Evolutionary conservation across 257 asterid genomes (phyloP), one percentile per base, ranked within the genome.

Genomic region (Striga asiatica): DNA sequence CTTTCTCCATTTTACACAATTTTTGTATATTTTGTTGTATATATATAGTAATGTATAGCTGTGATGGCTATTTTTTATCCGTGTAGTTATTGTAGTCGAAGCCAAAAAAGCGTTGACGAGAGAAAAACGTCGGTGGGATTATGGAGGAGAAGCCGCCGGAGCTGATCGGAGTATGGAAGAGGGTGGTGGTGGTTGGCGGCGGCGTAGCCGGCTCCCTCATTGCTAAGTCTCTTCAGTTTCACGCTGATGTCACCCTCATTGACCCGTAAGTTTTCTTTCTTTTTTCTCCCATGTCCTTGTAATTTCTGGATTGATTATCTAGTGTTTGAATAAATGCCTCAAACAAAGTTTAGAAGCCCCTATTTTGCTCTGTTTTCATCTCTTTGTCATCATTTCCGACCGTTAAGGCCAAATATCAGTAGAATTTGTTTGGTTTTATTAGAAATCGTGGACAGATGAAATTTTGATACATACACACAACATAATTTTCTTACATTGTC

Each of bases 161-260:
- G 66, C 21, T 68, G 70, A 71, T 60, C 34, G 81, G 83, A n/a
- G 84, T 78, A 14, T 80, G 95, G 82, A 84, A 79, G 77, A 75
- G 85, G 63, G 91, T 84, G 74, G 95, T 78, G 76, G 88, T 88
- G 47, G 73, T 88, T 2, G 95, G 97, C 43, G 95, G 97, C 11
- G 97, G 97, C 68, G 88, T 88, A 0, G 95, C 92, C 0, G 97
- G 95, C 22, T 76, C 97, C 16, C 75, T 88, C 49, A 38, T 88
- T 67, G 94, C 94, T 3, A 88, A 78, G 68, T 68, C 88, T 42
- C 93, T 88, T 68, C 97, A 88, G 54, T 88, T 84, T 59, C 72
- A 54, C 42, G 95, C 83, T 37, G 94, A 88, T 60, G 74, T 88
- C 32, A 84, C 94, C 65, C 87, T 88, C 54, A 69, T 88, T 70